These are phyloP conservation scores for Cystofilobasidium macerans DNA, from an alignment of 768 basidiomycete species.

Conservation along the genomic window DNA sequence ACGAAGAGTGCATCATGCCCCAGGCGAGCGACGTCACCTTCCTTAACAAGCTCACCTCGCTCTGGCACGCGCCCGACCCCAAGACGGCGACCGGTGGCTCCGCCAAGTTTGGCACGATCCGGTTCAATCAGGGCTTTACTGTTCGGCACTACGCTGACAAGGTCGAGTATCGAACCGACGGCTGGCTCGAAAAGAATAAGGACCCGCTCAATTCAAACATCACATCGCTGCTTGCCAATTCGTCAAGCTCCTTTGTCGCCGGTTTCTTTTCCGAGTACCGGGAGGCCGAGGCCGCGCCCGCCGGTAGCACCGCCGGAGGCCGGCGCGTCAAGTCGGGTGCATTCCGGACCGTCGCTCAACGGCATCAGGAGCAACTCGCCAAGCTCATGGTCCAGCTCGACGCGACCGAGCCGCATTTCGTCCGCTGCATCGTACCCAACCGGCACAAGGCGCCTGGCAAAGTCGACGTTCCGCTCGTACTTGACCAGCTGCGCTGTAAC, in stretches of 20 bases:
- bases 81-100: constrained; percentile 47
- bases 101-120: constrained; percentile 69
- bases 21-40: constrained; percentile 91
- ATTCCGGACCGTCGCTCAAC: constrained; percentile 87
- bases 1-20: constrained; percentile 99
- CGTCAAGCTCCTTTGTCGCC: constrained; percentile 70
- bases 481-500: constrained; percentile 94
- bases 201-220: constrained; percentile 95
- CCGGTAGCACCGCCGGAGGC: constrained; percentile 25
- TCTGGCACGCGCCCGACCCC: constrained; percentile 47
- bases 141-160: constrained; percentile 92
- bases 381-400: constrained; percentile 83
- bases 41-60: constrained; percentile 73
- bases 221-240: constrained; percentile 71
- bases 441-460: constrained; percentile 76
- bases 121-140: constrained; percentile 79
- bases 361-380: constrained; percentile 88
- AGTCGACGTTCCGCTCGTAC: constrained; percentile 83
- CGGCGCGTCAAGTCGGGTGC: constrained; percentile 73
- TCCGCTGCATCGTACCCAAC: constrained; percentile 96
- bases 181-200: constrained; percentile 99
- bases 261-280: constrained; percentile 71
- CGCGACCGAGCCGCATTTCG: constrained; percentile 93
- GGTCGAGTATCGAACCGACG: constrained; percentile 89
- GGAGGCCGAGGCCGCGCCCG: constrained; percentile 41